These are phyloP conservation scores for Albizia julibrissin DNA, from an alignment of 306 rosid species.

Conservation along the genomic window DNA sequence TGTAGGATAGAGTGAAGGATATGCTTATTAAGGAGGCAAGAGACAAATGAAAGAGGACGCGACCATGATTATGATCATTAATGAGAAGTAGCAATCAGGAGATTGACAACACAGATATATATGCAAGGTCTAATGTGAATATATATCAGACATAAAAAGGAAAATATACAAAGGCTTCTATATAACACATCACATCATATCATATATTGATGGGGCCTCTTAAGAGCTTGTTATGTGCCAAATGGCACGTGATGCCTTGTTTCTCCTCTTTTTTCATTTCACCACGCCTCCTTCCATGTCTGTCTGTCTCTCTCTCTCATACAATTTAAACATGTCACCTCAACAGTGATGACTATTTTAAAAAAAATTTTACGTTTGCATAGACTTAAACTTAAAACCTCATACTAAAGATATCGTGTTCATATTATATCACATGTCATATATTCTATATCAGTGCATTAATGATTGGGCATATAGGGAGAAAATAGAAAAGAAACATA, in stretches of 20 bases:
- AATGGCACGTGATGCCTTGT: constrained; percentile 34
- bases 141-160: background rate
- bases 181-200: background rate
- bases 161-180: background rate
- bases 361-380: too few species aligned
- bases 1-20: too few species aligned
- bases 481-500: background rate
- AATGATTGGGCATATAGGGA: background rate
- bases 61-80: background rate
- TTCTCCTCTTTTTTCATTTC: background rate
- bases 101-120: background rate
- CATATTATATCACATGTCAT: too few species aligned
- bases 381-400: too few species aligned
- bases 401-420: too few species aligned
- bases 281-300: background rate
- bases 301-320: background rate
- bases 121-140: background rate
- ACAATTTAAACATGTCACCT: too few species aligned
- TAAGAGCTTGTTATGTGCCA: background rate
- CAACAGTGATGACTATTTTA: fast-evolving
- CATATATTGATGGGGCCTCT: background rate
- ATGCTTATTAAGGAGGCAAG: background rate
- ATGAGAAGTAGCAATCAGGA: background rate
- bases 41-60: background rate
- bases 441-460: too few species aligned